These are phyloP conservation scores for Lenzites betulinus DNA, from an alignment of 768 basidiomycete genomes.

Conservation along the genomic window DNA sequence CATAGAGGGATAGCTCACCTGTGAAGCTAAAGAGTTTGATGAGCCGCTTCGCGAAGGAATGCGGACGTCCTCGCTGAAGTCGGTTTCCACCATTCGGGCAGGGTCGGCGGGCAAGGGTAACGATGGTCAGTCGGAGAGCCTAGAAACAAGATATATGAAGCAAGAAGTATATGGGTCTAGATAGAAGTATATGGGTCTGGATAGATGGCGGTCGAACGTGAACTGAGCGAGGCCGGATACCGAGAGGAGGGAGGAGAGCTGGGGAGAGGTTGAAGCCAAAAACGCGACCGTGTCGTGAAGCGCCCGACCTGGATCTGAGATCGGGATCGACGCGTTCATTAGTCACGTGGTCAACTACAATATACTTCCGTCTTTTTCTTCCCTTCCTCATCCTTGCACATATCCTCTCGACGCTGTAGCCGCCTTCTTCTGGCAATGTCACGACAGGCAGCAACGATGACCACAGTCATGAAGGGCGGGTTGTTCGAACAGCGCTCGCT, in stretches of 20 bases:
- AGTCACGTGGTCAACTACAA: too few species aligned
- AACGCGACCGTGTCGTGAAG: too few species aligned
- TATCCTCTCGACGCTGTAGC: neutral
- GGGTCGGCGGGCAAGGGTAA: neutral
- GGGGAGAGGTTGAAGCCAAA: too few species aligned
- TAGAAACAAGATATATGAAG: too few species aligned
- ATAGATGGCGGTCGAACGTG: too few species aligned
- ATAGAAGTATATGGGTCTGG: too few species aligned
- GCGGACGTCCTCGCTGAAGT: neutral
- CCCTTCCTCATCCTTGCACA: neutral
- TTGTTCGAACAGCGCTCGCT: slow-evolving; percentile 77
- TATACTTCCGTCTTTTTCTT: neutral
- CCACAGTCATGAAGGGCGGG: slow-evolving; percentile 66
- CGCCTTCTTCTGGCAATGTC: neutral
- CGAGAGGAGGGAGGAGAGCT: too few species aligned
- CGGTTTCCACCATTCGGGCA: neutral
- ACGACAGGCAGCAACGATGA: slow-evolving; percentile 17
- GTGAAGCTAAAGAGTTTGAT: neutral
- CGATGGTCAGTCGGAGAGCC: neutral
- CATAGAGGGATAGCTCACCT: neutral
- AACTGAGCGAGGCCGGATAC: too few species aligned
- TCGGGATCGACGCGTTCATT: too few species aligned
- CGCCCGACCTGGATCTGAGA: too few species aligned
- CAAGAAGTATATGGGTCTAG: too few species aligned
- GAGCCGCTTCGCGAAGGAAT: neutral